These are phyloP conservation scores for Hyaloperonospora arabidopsidis DNA, from an alignment of 352 stramenopile genomes.

Conservation along the genomic window DNA sequence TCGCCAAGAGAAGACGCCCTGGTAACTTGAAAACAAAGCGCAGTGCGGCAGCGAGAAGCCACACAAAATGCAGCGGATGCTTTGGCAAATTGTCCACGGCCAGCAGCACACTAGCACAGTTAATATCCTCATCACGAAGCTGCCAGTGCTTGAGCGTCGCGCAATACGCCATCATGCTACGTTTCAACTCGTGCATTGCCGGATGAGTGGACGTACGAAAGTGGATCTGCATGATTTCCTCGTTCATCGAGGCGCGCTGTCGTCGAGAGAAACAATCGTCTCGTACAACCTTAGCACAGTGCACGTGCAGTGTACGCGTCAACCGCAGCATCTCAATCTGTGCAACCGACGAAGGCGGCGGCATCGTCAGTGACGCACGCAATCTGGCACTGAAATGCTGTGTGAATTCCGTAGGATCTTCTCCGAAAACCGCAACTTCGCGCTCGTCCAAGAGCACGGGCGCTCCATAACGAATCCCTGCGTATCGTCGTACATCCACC, in stretches of 20 bases:
- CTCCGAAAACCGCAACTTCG: constrained; percentile 49
- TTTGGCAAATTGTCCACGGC: constrained; percentile 35
- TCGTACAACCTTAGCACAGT: constrained; percentile 52
- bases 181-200: constrained; percentile 60
- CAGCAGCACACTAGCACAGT: constrained; percentile 38
- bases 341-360: constrained; percentile 38
- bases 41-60: constrained; percentile 33
- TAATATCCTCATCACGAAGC: constrained; percentile 63
- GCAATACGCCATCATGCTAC: constrained; percentile 56
- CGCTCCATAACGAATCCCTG: constrained; percentile 50
- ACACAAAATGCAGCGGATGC: constrained; percentile 39
- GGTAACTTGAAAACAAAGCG: constrained; percentile 38
- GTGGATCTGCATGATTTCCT: constrained; percentile 73
- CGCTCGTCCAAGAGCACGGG: constrained; percentile 53
- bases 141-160: constrained; percentile 51
- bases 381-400: constrained; percentile 54
- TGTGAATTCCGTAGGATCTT: constrained; percentile 56
- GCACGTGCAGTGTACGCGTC: constrained; percentile 62
- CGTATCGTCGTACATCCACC: constrained; percentile 44
- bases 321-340: constrained; percentile 64
- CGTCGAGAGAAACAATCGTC: constrained; percentile 66
- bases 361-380: constrained; percentile 51
- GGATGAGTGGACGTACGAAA: constrained; percentile 66
- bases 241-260: constrained; percentile 73
- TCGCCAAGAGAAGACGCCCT: constrained; percentile 38